Base-by-base conservation (phyloP, 2,329 filamentous ascomycete species). In the Verticillium nonalfalfae region DNA sequence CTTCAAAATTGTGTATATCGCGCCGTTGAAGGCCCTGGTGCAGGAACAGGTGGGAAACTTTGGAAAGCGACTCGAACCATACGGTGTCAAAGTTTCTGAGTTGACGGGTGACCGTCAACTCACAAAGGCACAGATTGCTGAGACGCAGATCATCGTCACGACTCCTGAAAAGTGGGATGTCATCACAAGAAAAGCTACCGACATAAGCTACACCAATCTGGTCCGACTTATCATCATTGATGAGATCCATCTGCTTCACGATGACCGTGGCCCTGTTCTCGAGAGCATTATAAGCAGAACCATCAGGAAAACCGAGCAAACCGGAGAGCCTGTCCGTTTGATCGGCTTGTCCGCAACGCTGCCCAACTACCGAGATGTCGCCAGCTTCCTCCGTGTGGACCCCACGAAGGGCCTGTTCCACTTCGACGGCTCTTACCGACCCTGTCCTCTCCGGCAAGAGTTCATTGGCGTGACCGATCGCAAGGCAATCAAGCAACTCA, bases 131-230 rank as follows among this genome's bases (percentile, higher is more conserved):
- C 95, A 99, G 80, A 98, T 99, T 65, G 87, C 94, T 1, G 95
- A 99, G 70, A 99, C 95, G 0, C 94, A 99, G 74, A 89, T 99
- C 68, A 99, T 99, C 68, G 93, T 99, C 62, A 99, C 95, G 0
- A 99, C 95, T 0, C 95, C 95, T 21, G 95, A 99, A 76, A 99
- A 99, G 78, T 99, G 93, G 90, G 95, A 99, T 76, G 94, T 99
- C 67, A 97, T 99, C 68, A 99, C 96, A 6, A 87, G 96, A 76
- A 99, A 99, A 76, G 93, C 94, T 7, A 97, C 94, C 1, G 96
- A 99, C 73, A 86, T 95, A 60, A 96, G 93, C 69, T 99, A 99
- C 76, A 99, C 93, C 15, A 96, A 96, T 69, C 85, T 99, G n/a
- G 95, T 99, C 33, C 89, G 94, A 45, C 83, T 99, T 11, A 89